Percentiles rank a stretch among this genome's conserved stretches.
Evolutionary conservation across 371 early-diverging fungal species (phyloP).

Genomic region (Blakeslea trispora): DNA sequence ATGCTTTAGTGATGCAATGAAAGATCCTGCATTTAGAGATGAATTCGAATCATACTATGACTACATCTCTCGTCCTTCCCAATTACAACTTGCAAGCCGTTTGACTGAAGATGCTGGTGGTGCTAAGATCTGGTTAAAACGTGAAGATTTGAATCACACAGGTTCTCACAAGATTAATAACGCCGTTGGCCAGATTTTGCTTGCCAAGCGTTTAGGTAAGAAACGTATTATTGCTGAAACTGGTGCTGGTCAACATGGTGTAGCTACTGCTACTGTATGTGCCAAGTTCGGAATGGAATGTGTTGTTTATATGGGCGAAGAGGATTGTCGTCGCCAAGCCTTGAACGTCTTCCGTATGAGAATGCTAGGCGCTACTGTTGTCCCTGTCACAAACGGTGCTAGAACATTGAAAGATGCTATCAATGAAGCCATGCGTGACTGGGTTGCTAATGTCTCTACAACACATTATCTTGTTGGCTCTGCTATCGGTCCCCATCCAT

Average conservation of each 20-base stretch:
- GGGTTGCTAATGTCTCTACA: constrained; percentile 92
- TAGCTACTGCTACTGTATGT: constrained; percentile 97
- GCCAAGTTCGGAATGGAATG: constrained; percentile 97
- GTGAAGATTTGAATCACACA: constrained; percentile 98
- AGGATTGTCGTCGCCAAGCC: constrained; percentile 92
- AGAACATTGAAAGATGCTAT: constrained; percentile 96
- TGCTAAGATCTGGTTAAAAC: constrained; percentile 95
- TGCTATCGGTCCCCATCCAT: constrained; percentile 94
- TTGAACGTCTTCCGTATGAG: constrained; percentile 96
- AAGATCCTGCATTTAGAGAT: constrained; percentile 86
- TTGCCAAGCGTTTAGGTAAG: constrained; percentile 95
- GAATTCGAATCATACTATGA: constrained; percentile 90
- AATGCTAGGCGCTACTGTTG: constrained; percentile 91
- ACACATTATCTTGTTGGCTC: constrained; percentile 97
- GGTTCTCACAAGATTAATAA: constrained; percentile 99
- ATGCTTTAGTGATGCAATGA: constrained; percentile 77
- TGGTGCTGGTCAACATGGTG: constrained; percentile 98
- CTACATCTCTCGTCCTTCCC: constrained; percentile 91
- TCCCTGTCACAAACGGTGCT: constrained; percentile 81
- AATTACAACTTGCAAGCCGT: constrained; percentile 83
- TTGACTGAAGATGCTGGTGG: constrained; percentile 81
- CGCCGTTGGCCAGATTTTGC: constrained; percentile 90
- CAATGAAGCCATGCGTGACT: constrained; percentile 98
- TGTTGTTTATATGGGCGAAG: constrained; percentile 95
- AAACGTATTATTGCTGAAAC: constrained; percentile 97